Base-by-base conservation (phyloP, 805 yeast species). In the Kodamaea neixiangensis region DNA sequence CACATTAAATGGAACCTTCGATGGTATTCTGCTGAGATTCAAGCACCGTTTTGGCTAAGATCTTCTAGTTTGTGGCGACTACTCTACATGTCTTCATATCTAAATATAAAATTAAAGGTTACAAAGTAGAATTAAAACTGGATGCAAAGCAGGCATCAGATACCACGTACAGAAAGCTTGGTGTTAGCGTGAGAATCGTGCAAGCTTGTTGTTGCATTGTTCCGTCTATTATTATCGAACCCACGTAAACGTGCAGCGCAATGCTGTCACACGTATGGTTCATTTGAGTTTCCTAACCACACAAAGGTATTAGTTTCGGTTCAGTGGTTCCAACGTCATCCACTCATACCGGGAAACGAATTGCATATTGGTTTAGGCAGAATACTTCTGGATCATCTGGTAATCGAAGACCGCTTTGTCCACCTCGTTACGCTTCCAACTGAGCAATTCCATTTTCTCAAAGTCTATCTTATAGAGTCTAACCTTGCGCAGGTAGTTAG, bases 371-470 rank as follows among this genome's bases (percentile, higher is more conserved):
- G 18, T 34, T 13, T 33, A 33, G 14, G 15, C 4, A 34, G 38
- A 7, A 37, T 37, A 37, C 3, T 31, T 39, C 5, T 34, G 17
- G 3, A 48, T 44, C 44, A 37, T 29, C 34, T 69, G 74, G 55
- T 66, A 60, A 50, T 71, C 68, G 49, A 64, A 65, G 2, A 60
- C 64, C 46, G 50, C 53, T 22, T 59, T 65, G 17, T 53, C 54
- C 3, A 35, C 39, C 52, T 70, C 71, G 13, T 63, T 60, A 22
- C 67, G 46, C 52, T 73, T 74, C 78, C 78, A 73, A 50, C 73
- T 72, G 34, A 70, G 57, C 35, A 74, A 55, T 22, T 51, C 53
- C 18, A 55, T 48, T 15, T 54, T 48, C 14, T 56, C 61, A 47
- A 69, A 68, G 51, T 65, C 62, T 11, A 72, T 54, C 47, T 71